These are phyloP conservation scores for Scenedesmus sp. DNA, from an alignment of 163 green algal species.

Conservation along the genomic window DNA sequence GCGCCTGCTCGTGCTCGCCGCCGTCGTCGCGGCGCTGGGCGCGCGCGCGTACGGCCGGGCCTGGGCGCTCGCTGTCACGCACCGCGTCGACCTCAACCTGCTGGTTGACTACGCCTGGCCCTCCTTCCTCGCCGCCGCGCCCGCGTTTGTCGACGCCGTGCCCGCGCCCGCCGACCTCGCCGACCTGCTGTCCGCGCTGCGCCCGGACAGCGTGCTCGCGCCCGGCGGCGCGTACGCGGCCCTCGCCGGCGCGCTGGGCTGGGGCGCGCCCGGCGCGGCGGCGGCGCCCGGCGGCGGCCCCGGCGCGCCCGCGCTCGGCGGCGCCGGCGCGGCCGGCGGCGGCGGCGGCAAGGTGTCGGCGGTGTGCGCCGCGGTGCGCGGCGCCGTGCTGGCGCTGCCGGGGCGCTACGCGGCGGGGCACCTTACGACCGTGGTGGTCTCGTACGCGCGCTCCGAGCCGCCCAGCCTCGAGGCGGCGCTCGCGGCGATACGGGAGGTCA, in stretches of 20 bases:
- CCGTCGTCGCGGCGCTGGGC: conserved; percentile 61
- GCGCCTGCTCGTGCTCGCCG: conserved; percentile 82
- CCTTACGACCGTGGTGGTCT: conserved; percentile 33
- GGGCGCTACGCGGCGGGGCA: conserved; percentile 14
- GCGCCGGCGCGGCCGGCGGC: background rate
- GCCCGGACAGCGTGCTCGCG: conserved; percentile 55
- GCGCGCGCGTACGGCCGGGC: conserved; percentile 61
- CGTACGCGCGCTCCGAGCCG: conserved; percentile 47
- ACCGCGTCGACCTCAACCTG: conserved; percentile 92
- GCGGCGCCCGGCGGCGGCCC: conserved; percentile 4
- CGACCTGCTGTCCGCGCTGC: conserved; percentile 84
- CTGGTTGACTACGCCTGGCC: conserved; percentile 84
- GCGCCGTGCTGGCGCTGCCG: conserved; percentile 52
- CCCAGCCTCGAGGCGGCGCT: conserved; percentile 81
- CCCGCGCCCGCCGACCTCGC: conserved; percentile 64
- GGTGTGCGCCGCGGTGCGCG: conserved; percentile 67
- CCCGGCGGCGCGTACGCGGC: conserved; percentile 27
- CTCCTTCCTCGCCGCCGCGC: conserved; percentile 46
- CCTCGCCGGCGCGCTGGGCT: background rate
- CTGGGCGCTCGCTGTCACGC: conserved; percentile 68
- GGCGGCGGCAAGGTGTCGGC: conserved; percentile 66
- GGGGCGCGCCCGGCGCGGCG: conserved; percentile 15
- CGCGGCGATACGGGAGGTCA: conserved; percentile 65
- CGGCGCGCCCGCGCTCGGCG: background rate
- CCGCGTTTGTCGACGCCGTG: conserved; percentile 53